Evolutionary conservation across 2,329 filamentous ascomycete genomes (phyloP), one percentile per base, ranked within the genome.

Genomic region (Cladosporium sp.): DNA sequence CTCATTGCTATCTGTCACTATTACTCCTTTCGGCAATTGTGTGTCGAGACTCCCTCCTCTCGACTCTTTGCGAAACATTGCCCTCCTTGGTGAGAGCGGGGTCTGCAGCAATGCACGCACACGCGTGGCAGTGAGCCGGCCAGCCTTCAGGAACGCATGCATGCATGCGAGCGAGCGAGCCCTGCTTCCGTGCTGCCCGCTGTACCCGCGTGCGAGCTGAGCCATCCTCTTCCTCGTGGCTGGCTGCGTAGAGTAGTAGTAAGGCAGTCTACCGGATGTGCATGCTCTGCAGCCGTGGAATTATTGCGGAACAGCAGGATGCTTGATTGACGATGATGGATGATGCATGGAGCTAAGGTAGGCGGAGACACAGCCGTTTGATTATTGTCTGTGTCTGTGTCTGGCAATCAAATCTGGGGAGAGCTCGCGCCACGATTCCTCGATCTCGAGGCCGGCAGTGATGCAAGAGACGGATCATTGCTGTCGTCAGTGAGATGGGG

Each of bases 371-470:
- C 31, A 33, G 52, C 52, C 52, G 52, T 55, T 55, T 29, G 37
- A 16, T 37, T 14, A n/a, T 46, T 46, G 37, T n/a, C 18, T 28
- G 18, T 31, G 28, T 55, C 52, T 33, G 5, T 35, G 33, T 35
- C 33, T 35, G 33, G 33, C 33, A 35, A 14, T 29, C 52, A 4
- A 62, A 21, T 62, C 44, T 62, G 60, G 60, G 60, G 60, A 62
- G 37, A 62, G 60, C 60, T 62, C 44, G 60, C 59, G 59, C 59
- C 59, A 62, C 59, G 31, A 40, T 53, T 18, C n/a, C n/a, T 21
- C 18, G 8, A 18, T 26, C 40, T 11, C 14, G 11, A 31, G 28
- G 37, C 37, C 57, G 37, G 44, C 46, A 28, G 60, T 62, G 60
- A 62, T 55, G 60, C 23, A 55, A 62, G 31, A 29, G n/a, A 33